These are phyloP conservation scores for Oryza coarctata DNA, from an alignment of 176 grass and related monocot species.

Conservation along the genomic window DNA sequence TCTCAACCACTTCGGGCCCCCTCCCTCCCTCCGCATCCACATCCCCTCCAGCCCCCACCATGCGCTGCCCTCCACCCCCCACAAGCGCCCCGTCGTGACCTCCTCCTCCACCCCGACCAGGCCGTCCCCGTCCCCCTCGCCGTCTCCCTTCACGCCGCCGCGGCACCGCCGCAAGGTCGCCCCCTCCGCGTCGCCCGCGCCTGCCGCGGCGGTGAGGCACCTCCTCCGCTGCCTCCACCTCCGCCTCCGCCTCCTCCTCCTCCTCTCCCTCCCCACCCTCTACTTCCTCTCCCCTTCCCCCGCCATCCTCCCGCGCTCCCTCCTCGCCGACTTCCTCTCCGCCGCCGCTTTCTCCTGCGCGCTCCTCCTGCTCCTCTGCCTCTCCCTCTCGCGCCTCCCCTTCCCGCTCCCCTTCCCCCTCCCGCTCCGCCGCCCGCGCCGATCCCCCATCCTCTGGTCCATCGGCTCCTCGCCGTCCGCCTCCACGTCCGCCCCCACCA, in stretches of 20 bases:
- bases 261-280: slow-evolving; percentile 65
- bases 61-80: slow-evolving; percentile 59
- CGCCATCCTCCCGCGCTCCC: slow-evolving; percentile 45
- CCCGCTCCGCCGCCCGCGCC: slow-evolving; percentile 49
- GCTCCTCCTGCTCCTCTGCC: slow-evolving; percentile 76
- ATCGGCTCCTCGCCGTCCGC: slow-evolving; percentile 62
- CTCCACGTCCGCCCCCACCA: slow-evolving; percentile 47
- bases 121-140: slow-evolving; percentile 40
- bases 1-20: slow-evolving; percentile 36
- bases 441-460: slow-evolving; percentile 86
- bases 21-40: slow-evolving; percentile 67
- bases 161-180: slow-evolving; percentile 43
- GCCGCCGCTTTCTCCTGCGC: slow-evolving; percentile 89
- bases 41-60: slow-evolving; percentile 65
- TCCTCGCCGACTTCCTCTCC: slow-evolving; percentile 91
- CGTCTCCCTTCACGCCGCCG: slow-evolving; percentile 36
- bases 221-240: slow-evolving; percentile 74
- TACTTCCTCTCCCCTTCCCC: slow-evolving; percentile 54
- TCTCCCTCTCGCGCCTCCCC: slow-evolving; percentile 69
- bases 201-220: slow-evolving; percentile 47
- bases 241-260: slow-evolving; percentile 66
- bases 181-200: slow-evolving; percentile 13
- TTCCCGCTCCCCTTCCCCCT: slow-evolving; percentile 46
- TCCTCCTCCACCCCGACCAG: slow-evolving; percentile 44
- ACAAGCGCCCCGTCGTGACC: slow-evolving; percentile 66